Evolutionary conservation across 306 rosid species (phyloP), one percentile per base, ranked within the genome.

Genomic region (Psophocarpus tetragonolobus): DNA sequence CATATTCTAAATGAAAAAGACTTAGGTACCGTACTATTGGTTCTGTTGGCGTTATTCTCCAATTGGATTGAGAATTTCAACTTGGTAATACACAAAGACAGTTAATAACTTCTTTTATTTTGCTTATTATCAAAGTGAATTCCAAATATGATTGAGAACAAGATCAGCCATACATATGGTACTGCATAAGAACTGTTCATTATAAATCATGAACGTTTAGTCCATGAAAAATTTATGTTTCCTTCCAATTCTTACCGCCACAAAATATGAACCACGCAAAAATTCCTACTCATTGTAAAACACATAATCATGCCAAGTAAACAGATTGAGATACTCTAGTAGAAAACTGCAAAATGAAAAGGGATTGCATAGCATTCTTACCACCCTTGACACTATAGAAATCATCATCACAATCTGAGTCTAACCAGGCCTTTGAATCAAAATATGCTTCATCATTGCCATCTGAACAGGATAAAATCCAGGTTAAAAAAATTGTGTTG

Each of bases 341-440:
- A 57, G 71, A 38, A 39, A 82, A 81, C 56, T 27, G 76, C 58
- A 20, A 71, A 48, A 81, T 69, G 74, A 14, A 44, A 39, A 84
- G 57, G 80, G 36, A 38, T 30, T 76, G 71, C 51, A 51, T 60
- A 42, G 58, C 30, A 57, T 77, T 41, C 98, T 88, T 90, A 95
- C 99, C 99, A 30, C 99, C 99, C 77, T 92, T 91, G 73, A 95
- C 98, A 74, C 99, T 95, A 14, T 78, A 84, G 80, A 92, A 95
- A 81, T 95, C 98, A 61, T 90, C 97, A 38, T 95, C 99, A 23
- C 92, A 84, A 65, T 95, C 99, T 0, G 99, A 95, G 68, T 95
- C 99, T 82, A 95, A 84, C 97, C 99, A 95, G 29, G 86, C 86
- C 75, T 84, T 85, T 12, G 99, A 82, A 80, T 95, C 99, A 54